Conservation (phyloP, 345 rosid genomes). For the Arabis hirsuta region DNA sequence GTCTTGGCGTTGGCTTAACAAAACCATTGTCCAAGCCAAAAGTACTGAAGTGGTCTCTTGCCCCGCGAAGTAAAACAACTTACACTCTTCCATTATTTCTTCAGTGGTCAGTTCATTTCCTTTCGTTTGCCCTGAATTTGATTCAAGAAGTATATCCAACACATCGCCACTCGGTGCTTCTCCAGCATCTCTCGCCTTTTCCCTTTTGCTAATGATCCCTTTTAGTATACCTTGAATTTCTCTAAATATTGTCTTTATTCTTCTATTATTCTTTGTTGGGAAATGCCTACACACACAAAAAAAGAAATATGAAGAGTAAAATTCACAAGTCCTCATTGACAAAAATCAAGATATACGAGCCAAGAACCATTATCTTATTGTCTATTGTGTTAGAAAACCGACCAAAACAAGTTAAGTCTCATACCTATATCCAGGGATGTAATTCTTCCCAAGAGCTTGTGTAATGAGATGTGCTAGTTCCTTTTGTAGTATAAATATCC, state of each 20-base stretch:
- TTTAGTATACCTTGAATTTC: slow-evolving; percentile 46
- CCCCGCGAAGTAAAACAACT: slow-evolving; percentile 66
- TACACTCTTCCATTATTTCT: slow-evolving; percentile 71
- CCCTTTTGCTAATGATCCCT: slow-evolving; percentile 47
- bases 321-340: not conserved
- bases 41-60: slow-evolving; percentile 64
- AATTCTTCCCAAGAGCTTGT: slow-evolving; percentile 26
- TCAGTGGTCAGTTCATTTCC: slow-evolving; percentile 45
- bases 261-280: slow-evolving; percentile 54
- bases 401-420: slow-evolving; percentile 13
- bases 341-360: too few species aligned
- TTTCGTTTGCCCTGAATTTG: slow-evolving; percentile 47
- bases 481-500: slow-evolving; percentile 44
- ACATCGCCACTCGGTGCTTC: slow-evolving; percentile 45
- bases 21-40: slow-evolving; percentile 61
- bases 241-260: slow-evolving; percentile 42
- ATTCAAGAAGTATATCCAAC: slow-evolving; percentile 54
- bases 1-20: slow-evolving; percentile 52
- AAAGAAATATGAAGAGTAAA: not conserved
- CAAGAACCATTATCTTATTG: not conserved
- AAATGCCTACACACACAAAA: slow-evolving; percentile 41
- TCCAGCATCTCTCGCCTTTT: slow-evolving; percentile 45
- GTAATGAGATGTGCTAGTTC: slow-evolving; percentile 35
- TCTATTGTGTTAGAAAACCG: not conserved
- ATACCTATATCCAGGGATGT: slow-evolving; percentile 49